A percentile compares a stretch with the other conserved stretches of the same genome.
phyloP scores from a whole-genome alignment of 345 rosid species.

The Cochlearia excelsa region DNA sequence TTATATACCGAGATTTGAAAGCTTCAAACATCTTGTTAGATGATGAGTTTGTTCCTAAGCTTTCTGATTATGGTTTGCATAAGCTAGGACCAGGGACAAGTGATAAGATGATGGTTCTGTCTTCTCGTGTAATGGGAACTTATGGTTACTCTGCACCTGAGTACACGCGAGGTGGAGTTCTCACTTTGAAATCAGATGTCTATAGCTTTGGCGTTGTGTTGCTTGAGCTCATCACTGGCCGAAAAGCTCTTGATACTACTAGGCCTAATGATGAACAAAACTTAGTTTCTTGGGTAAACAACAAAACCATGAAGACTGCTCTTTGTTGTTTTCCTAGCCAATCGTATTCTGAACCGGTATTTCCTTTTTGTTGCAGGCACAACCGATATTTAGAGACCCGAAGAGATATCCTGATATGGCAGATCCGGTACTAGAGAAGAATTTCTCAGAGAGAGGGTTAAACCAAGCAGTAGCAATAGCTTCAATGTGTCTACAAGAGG shows the following conservation, averaged over 20 bases:
- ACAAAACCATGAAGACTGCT: neutral
- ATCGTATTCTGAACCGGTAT: neutral
- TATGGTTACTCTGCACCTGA: slow-evolving; percentile 83
- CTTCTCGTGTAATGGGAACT: slow-evolving; percentile 64
- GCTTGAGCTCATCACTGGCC: slow-evolving; percentile 69
- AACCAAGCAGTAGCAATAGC: slow-evolving; percentile 85
- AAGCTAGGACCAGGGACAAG: slow-evolving; percentile 46
- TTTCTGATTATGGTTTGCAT: slow-evolving; percentile 63
- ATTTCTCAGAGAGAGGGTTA: slow-evolving; percentile 59
- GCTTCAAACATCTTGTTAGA: slow-evolving; percentile 61
- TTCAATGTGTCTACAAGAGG: slow-evolving; percentile 87
- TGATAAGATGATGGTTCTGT: slow-evolving; percentile 40
- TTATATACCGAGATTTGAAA: slow-evolving; percentile 61
- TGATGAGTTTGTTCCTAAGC: slow-evolving; percentile 46
- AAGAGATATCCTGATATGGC: slow-evolving; percentile 67
- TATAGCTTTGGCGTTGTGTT: slow-evolving; percentile 79
- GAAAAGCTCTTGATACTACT: slow-evolving; percentile 65
- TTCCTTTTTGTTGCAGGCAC: slow-evolving; percentile 43
- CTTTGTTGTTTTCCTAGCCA: neutral
- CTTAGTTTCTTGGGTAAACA: slow-evolving; percentile 41
- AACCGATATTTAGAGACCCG: slow-evolving; percentile 65
- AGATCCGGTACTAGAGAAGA: slow-evolving; percentile 53
- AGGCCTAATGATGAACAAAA: slow-evolving; percentile 64
- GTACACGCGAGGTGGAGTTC: slow-evolving; percentile 52
- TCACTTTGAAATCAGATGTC: slow-evolving; percentile 62